Evolutionary conservation across 352 stramenopile species (phyloP).

Genomic region (Plasmopara muralis): DNA sequence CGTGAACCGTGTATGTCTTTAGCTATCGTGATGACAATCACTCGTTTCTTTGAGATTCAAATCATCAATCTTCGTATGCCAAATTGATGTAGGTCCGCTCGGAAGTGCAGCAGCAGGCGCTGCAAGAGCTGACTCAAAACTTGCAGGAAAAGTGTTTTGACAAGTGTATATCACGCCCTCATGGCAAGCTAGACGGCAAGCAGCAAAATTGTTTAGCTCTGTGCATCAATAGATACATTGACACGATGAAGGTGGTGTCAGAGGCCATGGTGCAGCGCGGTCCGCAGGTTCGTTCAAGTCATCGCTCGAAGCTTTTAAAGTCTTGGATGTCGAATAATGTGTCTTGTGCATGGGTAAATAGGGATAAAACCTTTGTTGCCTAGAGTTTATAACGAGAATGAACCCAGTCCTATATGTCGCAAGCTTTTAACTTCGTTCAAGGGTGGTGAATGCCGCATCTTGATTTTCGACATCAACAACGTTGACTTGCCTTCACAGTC

Average conservation of each 20-base stretch:
- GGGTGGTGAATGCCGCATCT: too few relatives aligned
- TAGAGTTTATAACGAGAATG: too few relatives aligned
- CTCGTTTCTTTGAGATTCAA: not conserved
- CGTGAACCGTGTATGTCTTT: conserved; percentile 55
- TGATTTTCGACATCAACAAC: too few relatives aligned
- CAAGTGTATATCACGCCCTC: conserved; percentile 79
- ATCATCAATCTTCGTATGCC: not conserved
- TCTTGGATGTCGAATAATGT: too few relatives aligned
- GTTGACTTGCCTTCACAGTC: too few relatives aligned
- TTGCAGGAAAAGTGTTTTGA: conserved; percentile 89
- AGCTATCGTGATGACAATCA: not conserved
- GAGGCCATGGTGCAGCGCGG: conserved; percentile 74
- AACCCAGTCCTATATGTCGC: too few relatives aligned
- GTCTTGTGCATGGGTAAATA: too few relatives aligned
- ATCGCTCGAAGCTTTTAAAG: too few relatives aligned
- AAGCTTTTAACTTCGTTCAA: too few relatives aligned
- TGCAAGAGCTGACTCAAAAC: conserved; percentile 83
- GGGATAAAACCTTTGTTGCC: too few relatives aligned
- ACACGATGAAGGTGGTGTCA: conserved; percentile 88
- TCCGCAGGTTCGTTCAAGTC: conserved; percentile 28
- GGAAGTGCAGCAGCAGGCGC: conserved; percentile 75
- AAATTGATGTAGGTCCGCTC: conserved; percentile 46
- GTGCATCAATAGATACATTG: conserved; percentile 88
- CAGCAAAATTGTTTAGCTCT: conserved; percentile 86
- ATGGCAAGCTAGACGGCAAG: conserved; percentile 84